Evolutionary conservation across 352 stramenopile genomes (phyloP), one percentile per base, ranked within the genome.

Genomic region (Pythium dissimile): DNA sequence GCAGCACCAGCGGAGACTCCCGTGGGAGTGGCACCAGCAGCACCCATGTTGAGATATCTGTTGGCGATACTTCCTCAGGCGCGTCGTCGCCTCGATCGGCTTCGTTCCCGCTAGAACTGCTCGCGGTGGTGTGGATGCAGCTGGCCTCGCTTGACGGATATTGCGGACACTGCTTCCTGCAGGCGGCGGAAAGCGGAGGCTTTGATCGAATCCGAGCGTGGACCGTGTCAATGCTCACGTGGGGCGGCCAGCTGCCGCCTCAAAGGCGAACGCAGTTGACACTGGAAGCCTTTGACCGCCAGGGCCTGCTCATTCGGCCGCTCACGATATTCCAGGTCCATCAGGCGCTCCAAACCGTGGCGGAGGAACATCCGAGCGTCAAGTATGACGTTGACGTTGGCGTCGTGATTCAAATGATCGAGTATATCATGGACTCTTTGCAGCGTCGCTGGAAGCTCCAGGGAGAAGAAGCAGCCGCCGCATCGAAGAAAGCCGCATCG

Each of bases 201-300:
- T 75, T 88, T 48, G 86, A 95, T 58, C 80, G 79, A 20, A 87
- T 95, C n/a, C 81, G 86, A 31, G 78, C 86, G 16, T 95, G 84
- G 76, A 85, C 72, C 11, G 71, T 71, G 30, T 95, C 86, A 12
- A 64, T 95, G 32, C 54, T 95, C 3, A 64, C 69, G 11, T 95
- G 86, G 86, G 86, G 86, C 20, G 71, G 75, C n/a, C 68, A 66
- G 16, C 43, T 89, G n/a, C 47, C 70, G 24, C 50, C 62, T 7
- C 46, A 60, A 1, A 69, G 70, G 23, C 67, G 83, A 8, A 59
- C 48, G 2, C 43, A 64, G 43, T 44, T 63, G 18, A 86, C 80
- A 2, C 30, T 88, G 5, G 66, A 82, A 31, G 69, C 83, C 5
- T 91, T 92, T 48, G 80, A 89, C 27, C 80, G 80, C 26, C 72